These are phyloP conservation scores for Fagopyrum homotropicum DNA, from an alignment of 148 eudicot genomes.

Conservation along the genomic window DNA sequence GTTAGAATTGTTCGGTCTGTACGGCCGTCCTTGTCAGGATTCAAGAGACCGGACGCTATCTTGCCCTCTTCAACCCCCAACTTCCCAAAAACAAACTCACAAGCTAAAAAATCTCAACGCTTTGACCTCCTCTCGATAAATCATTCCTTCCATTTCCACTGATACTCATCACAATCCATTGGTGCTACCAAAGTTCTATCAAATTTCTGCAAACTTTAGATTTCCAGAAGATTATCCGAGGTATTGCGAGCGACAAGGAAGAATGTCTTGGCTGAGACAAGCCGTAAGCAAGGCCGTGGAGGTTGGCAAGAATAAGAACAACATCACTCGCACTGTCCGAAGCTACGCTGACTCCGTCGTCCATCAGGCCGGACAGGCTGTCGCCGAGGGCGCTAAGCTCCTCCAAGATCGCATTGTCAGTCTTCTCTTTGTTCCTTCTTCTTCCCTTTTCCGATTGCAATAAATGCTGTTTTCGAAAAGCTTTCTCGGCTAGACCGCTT, in stretches of 20 bases:
- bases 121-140: background rate
- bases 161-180: background rate
- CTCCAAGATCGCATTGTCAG: slow-evolving; percentile 73
- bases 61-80: background rate
- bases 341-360: slow-evolving; percentile 86
- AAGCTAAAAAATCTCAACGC: background rate
- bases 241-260: background rate
- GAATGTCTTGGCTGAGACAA: slow-evolving; percentile 80
- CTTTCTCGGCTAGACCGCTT: too few relatives aligned
- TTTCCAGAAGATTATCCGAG: background rate
- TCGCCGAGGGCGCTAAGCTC: slow-evolving; percentile 84
- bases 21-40: background rate
- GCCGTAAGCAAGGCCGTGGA: slow-evolving; percentile 90
- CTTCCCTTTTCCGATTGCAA: background rate
- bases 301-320: slow-evolving; percentile 83
- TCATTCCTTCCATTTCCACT: background rate
- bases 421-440: slow-evolving; percentile 1
- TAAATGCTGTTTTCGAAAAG: background rate
- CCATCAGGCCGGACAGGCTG: slow-evolving; percentile 90
- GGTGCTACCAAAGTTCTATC: background rate
- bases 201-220: background rate
- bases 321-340: slow-evolving; percentile 68
- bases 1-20: background rate
- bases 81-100: background rate
- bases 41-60: background rate